These are phyloP conservation scores for Acacia concinna DNA, from an alignment of 331 rosid genomes.

Conservation along the genomic window DNA sequence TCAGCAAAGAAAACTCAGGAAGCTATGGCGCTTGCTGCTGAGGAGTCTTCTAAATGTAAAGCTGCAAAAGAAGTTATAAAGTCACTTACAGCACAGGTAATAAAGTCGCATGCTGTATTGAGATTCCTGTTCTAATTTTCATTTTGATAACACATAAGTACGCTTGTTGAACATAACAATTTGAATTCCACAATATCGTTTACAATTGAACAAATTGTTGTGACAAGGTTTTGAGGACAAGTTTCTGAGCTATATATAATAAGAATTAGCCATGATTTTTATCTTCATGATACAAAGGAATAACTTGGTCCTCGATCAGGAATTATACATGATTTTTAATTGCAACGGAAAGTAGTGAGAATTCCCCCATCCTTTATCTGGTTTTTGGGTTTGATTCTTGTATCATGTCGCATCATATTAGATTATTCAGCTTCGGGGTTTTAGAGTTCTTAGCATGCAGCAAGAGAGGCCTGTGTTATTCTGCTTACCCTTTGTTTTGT, in stretches of 20 bases:
- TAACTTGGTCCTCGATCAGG: no score
- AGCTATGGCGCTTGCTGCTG: conserved; percentile 73
- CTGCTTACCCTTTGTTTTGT: neutral
- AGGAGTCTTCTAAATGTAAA: conserved; percentile 80
- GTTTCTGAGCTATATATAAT: neutral
- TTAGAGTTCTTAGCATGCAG: neutral
- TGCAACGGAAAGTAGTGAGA: neutral
- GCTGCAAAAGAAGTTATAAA: conserved; percentile 96
- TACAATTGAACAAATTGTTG: neutral
- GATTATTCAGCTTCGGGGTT: neutral
- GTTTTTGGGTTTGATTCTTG: neutral
- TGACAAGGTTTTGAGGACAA: neutral
- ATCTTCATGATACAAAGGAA: no score
- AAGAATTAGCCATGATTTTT: no score
- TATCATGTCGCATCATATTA: neutral
- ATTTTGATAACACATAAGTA: neutral
- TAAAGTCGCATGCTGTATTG: neutral
- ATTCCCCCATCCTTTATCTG: neutral
- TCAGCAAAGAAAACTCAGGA: conserved; percentile 79
- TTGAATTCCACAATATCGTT: conserved; percentile 1
- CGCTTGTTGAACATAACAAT: neutral
- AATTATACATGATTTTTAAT: neutral
- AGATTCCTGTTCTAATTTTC: neutral
- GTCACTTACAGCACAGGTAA: conserved; percentile 88
- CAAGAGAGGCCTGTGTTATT: neutral